These are phyloP conservation scores for Sphagnum contortum DNA, from an alignment of 225 moss, liverwort and hornwort genomes.

Conservation along the genomic window DNA sequence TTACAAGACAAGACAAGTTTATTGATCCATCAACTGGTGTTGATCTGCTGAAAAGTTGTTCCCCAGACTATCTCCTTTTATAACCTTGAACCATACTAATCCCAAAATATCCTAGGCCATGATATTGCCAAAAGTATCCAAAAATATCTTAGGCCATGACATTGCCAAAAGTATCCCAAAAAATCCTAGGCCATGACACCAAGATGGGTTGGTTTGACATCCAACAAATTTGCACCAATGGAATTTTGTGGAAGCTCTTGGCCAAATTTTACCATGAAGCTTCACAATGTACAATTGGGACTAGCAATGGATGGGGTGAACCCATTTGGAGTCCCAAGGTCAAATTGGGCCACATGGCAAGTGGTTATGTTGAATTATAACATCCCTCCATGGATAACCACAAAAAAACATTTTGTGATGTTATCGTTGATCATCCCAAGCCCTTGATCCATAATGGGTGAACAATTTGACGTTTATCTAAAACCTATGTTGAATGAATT, in stretches of 20 bases:
- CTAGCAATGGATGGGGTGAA: neutral
- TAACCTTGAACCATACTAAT: too few species aligned
- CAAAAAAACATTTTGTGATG: constrained; percentile 7
- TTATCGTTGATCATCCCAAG: constrained; percentile 2
- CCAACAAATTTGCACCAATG: neutral
- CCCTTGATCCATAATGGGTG: neutral
- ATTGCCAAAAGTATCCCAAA: too few species aligned
- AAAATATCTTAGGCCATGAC: too few species aligned
- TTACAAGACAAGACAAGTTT: too few species aligned
- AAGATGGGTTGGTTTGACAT: neutral
- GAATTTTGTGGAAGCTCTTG: neutral
- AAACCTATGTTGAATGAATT: neutral
- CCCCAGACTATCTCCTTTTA: too few species aligned
- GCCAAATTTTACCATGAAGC: neutral
- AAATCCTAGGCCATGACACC: too few species aligned
- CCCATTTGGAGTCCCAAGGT: too few species aligned
- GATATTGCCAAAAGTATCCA: too few species aligned
- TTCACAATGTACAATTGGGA: neutral
- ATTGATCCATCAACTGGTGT: too few species aligned
- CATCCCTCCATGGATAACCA: constrained; percentile 6
- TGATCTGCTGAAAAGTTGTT: too few species aligned
- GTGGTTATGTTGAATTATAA: constrained; percentile 9
- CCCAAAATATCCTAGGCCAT: too few species aligned
- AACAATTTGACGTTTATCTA: neutral
- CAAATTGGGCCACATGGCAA: neutral